Base-by-base conservation (phyloP, 257 asterid genomes). In the Ilex asprella region DNA sequence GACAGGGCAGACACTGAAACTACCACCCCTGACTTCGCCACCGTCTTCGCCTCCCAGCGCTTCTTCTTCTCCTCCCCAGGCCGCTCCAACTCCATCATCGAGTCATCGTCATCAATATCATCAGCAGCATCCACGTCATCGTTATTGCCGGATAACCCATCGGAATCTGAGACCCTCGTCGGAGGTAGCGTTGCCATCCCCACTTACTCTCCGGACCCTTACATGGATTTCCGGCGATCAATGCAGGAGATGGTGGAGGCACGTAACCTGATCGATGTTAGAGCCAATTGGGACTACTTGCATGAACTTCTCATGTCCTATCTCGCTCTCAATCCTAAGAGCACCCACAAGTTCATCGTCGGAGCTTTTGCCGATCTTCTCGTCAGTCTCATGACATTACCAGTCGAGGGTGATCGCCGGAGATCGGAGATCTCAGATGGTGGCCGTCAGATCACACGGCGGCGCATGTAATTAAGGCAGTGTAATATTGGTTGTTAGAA, bases 221-320 rank as follows among this genome's bases (percentile, higher is more conserved):
- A 65, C 76, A 6, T 43, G 31, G 99, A 93, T 72, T 93, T 93
- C 82, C 91, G 97, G 56, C 75, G 80, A 43, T 93, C 99, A 51
- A 89, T 93, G 99, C 96, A 89, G 56, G 97, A 89, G 56, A 93
- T 93, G 99, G 94, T 93, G 87, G 96, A 85, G 67, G 94, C 97
- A 57, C 94, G 84, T 49, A 81, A 68, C 1, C 65, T 79, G 43
- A 79, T 70, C 58, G 95, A 83, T 64, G 86, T 82, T 10, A 53
- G 73, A 6, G 69, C 72, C 51, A 72, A 78, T 47, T 89, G 96
- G 97, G 96, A 85, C 7, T 79, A 74, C 65, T 58, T 93, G 78
- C 88, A 90, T 43, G 85, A 89, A 61, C 96, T 93, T 0, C 83
- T 93, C 3, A 76, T 70, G 82, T 82, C 91, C 69, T 93, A 89